Evolutionary conservation across 345 rosid genomes (phyloP), one percentile per base, ranked within the genome.

Genomic region (Aurinia saxatilis): DNA sequence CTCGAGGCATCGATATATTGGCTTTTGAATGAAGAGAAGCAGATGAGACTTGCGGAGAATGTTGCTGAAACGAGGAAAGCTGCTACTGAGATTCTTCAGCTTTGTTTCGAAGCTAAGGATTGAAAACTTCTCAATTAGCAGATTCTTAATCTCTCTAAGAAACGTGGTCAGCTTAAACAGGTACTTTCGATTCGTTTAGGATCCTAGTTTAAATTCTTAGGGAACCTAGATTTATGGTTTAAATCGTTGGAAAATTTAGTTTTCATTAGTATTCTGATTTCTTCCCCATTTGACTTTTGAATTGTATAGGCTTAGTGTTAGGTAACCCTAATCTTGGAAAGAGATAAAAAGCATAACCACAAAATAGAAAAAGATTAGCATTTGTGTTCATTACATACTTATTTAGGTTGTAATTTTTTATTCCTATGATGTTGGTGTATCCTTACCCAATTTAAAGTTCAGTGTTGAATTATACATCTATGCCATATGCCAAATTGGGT

Each of bases 81-180:
- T 4, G 96, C 74, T 23, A 82, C 82, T 44, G 95, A 93, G 23
- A 90, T 90, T 67, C 67, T 93, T 51, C 80, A 81, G 61, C 90
- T 87, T 36, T 93, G 99, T 79, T 90, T 85, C 65, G 85, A 90
- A 54, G 97, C 91, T 2, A 85, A 84, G 55, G 96, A 87, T 63
- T 93, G 99, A 97, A 93, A 85, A 68, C 47, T 84, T 42, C 44
- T 72, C 11, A 72, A 72, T n/a, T 71, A 72, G 57, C 99, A 93
- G 78, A 93, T 93, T 75, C 62, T 84, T 37, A 77, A 84, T 57
- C 70, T 93, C 17, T 87, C 99, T 10, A 93, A 93, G 70, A 88
- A 88, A 51, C 96, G 99, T 19, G 99, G 97, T 13, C 97, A 90
- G 74, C 95, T 93, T 23, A 93, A 93, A 75, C 97, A 93, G 97